Percentiles rank a stretch among this genome's conserved stretches.
Conservation (phyloP, 2,329 filamentous ascomycete genomes). For the Paecilomyces dactylethromorphus region DNA sequence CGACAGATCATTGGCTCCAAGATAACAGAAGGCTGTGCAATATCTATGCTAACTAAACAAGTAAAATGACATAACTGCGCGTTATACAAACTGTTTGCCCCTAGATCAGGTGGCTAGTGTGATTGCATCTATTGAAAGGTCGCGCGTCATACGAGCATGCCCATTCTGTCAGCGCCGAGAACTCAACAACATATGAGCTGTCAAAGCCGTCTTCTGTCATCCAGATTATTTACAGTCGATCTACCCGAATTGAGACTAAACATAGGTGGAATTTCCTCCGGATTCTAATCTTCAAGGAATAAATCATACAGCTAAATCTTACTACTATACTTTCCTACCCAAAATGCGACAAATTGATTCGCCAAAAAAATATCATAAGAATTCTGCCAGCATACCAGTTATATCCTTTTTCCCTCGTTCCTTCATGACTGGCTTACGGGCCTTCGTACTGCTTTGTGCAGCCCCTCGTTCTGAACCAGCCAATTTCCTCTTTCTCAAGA, state of each 20-base stretch:
- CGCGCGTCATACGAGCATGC: too few species aligned
- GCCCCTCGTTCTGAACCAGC: neutral
- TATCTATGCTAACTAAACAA: neutral
- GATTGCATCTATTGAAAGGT: too few species aligned
- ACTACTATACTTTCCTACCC: neutral
- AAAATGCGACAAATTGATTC: neutral
- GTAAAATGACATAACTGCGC: neutral
- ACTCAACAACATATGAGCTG: too few species aligned
- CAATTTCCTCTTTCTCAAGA: constrained; percentile 5
- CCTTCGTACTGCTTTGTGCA: neutral
- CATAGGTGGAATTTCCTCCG: too few species aligned
- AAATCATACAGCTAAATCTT: neutral
- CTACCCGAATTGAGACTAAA: too few species aligned
- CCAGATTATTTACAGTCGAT: too few species aligned
- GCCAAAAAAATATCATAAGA: constrained; percentile 11
- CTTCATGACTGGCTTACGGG: constrained; percentile 19
- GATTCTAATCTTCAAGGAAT: too few species aligned
- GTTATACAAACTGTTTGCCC: neutral
- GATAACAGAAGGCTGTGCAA: neutral
- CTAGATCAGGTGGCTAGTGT: too few species aligned
- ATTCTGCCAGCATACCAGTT: constrained; percentile 22
- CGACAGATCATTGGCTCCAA: neutral
- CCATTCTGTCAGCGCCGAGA: too few species aligned
- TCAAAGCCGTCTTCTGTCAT: too few species aligned
- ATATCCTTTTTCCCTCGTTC: constrained; percentile 18